A percentile compares a stretch with the other conserved stretches of the same genome.
Conservation (phyloP, 306 rosid species). For the Glycine latifolia region DNA sequence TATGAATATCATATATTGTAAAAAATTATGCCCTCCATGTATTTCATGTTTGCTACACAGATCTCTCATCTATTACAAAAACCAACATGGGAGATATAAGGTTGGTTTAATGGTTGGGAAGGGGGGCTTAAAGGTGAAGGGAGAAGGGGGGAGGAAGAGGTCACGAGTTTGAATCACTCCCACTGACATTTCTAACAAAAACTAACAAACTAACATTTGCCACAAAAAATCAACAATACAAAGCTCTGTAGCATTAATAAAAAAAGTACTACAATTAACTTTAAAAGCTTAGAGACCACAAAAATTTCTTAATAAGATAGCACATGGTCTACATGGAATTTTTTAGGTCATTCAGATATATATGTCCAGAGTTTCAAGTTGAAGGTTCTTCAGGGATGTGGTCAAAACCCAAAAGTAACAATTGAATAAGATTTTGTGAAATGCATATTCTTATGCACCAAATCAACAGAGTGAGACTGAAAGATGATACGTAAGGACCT, state of each 20-base stretch:
- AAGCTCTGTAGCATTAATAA: neutral
- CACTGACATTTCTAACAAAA: too few relatives aligned
- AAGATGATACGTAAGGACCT: neutral
- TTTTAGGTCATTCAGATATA: too few relatives aligned
- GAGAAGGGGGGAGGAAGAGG: too few relatives aligned
- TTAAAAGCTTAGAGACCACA: neutral
- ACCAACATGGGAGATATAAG: neutral
- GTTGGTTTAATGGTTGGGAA: too few relatives aligned
- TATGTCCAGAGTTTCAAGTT: conserved; percentile 18
- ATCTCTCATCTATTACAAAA: conserved; percentile 26
- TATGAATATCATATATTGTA: neutral
- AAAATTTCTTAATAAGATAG: conserved; percentile 1
- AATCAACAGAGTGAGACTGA: neutral
- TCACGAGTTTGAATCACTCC: too few relatives aligned
- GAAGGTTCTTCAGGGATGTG: neutral
- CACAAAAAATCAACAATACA: neutral
- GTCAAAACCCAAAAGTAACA: neutral
- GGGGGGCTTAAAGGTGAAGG: too few relatives aligned
- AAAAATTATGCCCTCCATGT: neutral
- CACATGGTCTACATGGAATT: neutral
- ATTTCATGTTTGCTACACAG: conserved; percentile 24
- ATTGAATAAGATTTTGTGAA: neutral
- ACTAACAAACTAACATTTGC: too few relatives aligned
- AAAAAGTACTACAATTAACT: neutral
- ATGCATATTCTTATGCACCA: neutral